phyloP scores from a whole-genome alignment of 768 basidiomycete species.

The Hebeloma cylindrosporum region DNA sequence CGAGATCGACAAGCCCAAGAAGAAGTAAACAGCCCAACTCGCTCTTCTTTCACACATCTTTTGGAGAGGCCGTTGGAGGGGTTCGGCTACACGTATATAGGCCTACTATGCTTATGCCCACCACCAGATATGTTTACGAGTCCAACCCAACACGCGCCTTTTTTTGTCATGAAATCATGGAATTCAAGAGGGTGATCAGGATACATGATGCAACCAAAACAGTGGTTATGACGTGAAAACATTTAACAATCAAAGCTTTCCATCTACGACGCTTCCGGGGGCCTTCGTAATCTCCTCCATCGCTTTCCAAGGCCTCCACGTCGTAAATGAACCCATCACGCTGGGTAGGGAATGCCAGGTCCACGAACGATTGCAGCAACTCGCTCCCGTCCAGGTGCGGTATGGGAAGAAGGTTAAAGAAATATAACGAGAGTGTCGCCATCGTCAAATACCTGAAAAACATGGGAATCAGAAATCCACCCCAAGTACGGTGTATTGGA shows the following conservation, averaged over 20 bases:
- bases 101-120: conserved; percentile 26
- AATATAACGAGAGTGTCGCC: conserved; percentile 73
- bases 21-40: conserved; percentile 62
- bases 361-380: conserved; percentile 40
- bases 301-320: conserved; percentile 31
- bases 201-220: conserved; percentile 11
- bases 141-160: conserved; percentile 7
- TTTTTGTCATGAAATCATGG: conserved; percentile 14
- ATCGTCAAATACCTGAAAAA: conserved; percentile 55
- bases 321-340: conserved; percentile 25
- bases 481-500: no score
- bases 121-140: conserved; percentile 3
- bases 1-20: conserved; percentile 73
- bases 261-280: conserved; percentile 17
- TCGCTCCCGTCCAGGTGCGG: conserved; percentile 70
- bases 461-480: background rate
- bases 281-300: conserved; percentile 7
- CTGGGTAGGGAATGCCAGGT: conserved; percentile 6
- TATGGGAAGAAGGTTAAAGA: conserved; percentile 82
- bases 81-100: conserved; percentile 18
- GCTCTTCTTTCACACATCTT: conserved; percentile 22
- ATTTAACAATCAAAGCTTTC: conserved; percentile 23
- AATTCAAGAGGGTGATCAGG: conserved; percentile 15
- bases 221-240: conserved; percentile 17
- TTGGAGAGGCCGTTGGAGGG: conserved; percentile 22